Percentiles rank a stretch among this genome's conserved stretches.
phyloP scores from a whole-genome alignment of 768 basidiomycete species.

The Rhodotorula graminis region DNA sequence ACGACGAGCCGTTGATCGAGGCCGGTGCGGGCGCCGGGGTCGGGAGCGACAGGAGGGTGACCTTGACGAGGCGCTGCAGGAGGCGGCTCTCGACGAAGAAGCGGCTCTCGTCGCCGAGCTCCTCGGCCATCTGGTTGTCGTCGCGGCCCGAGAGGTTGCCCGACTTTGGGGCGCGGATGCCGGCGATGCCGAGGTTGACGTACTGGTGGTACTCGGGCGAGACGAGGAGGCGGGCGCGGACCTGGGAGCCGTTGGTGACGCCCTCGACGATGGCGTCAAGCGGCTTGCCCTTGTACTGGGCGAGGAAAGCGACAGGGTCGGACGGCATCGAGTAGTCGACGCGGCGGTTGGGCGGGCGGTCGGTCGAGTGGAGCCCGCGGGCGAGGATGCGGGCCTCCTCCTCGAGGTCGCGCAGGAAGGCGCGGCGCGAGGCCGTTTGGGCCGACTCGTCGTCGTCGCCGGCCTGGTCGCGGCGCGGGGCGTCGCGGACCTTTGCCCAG shows the following conservation, averaged over 20 bases:
- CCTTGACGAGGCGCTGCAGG: conserved; percentile 70
- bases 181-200: conserved; percentile 70
- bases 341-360: conserved; percentile 57
- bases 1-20: conserved; percentile 34
- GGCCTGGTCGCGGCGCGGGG: conserved; percentile 36
- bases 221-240: conserved; percentile 81
- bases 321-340: conserved; percentile 83
- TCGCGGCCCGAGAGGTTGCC: conserved; percentile 45
- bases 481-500: conserved; percentile 89
- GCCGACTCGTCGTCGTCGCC: conserved; percentile 79
- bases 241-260: conserved; percentile 84
- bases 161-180: conserved; percentile 68
- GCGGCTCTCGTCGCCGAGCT: conserved; percentile 71
- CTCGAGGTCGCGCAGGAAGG: conserved; percentile 66
- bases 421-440: conserved; percentile 50
- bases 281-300: conserved; percentile 83
- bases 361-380: conserved; percentile 19
- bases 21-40: conserved; percentile 60
- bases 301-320: conserved; percentile 81
- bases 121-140: conserved; percentile 68
- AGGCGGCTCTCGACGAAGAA: conserved; percentile 85
- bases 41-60: conserved; percentile 73
- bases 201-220: conserved; percentile 86
- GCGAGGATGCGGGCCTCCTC: conserved; percentile 59
- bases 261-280: conserved; percentile 90